Base-by-base conservation (phyloP, 1,284 basidiomycete species). In the Apiotrichum gamsii region DNA sequence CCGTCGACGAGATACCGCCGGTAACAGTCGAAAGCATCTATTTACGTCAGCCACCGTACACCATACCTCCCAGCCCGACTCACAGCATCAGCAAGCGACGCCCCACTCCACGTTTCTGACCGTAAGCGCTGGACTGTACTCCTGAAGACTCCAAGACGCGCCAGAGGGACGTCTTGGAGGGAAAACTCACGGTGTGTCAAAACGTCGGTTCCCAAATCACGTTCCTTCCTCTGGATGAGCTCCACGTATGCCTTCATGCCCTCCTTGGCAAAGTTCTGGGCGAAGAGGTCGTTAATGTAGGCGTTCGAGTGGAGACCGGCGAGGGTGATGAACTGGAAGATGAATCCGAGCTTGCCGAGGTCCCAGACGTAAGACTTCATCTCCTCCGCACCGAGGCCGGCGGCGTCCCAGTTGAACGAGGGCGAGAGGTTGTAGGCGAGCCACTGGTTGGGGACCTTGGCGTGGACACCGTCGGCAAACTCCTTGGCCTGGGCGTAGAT, bases 271-370 rank as follows among this genome's bases (percentile, higher is more conserved):
- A 84, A 98, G 40, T 83, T 79, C 61, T 82, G 75, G 15, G 94
- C 91, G 71, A 98, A 97, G 32, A 86, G 75, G 71, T 97, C 91
- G 60, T 85, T 90, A 70, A 98, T 98, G 75, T 91, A 95, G 31
- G 85, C 94, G 74, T 94, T 97, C 58, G 91, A 94, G 73, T 98
- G 94, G 44, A 97, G 78, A 57, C 95, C 95, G 47, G 82, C 94
- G 51, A 97, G 88, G 57, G 91, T 95, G 72, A 98, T 97, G 78
- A 98, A 97, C 70, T 97, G 94, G 91, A 93, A 97, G 40, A 71
- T 54, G 48, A 73, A 73, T 23, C 69, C 69, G 4, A 73, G 60
- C 50, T 70, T 69, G 16, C 67, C 69, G 20, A 72, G 43, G 61
- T 91, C 82, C 94, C 93, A 96, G 33, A 98, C 82, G 72, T 84